Evolutionary conservation across 805 yeast species (phyloP), one percentile per base, ranked within the genome.

Genomic region (Hanseniaspora nectarophila): DNA sequence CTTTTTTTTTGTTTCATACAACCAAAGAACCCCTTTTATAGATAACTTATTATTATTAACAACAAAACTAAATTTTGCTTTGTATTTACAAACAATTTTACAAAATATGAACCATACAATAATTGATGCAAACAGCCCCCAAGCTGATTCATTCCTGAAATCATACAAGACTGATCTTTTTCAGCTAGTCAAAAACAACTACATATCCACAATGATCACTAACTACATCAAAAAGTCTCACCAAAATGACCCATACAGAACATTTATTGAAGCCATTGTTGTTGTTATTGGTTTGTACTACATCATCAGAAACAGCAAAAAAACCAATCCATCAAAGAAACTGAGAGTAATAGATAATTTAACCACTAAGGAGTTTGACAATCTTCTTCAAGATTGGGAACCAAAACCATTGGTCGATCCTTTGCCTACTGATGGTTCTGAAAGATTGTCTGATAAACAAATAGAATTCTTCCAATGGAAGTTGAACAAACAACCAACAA

Each of bases 241-340:
- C 64, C 88, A 87, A 65, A 79, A 92, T 67, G 98, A 92, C 65
- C 98, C 98, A 1, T 75, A 87, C 55, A 77, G 98, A 60, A 85
- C 97, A 0, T 62, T 86, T 7, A 72, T 92, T 51, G 98, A 92
- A 68, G 65, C 84, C 34, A 71, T 80, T 16, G 72, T 92, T 59
- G 76, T 88, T 32, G 63, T 88, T 13, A 84, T 89, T 65, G 97
- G 95, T 3, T 70, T 88, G 55, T 74, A 83, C 58, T 92, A 92
- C 69, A 88, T 90, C 59, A 66, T 78, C 45, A 59, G 65, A 67
- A 59, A 85, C 83, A 54, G 82, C 83, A 37, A 84, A 79, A 70
- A 83, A 80, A 65, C 82, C 83, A 58, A 85, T 77, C 59, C 77
- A 81, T 63, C 85, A 18, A 74, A 80, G 42, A 39, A 29, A 31